Evolutionary conservation across 305 asterid genomes (phyloP).

Genomic region (Coffea humblotiana): DNA sequence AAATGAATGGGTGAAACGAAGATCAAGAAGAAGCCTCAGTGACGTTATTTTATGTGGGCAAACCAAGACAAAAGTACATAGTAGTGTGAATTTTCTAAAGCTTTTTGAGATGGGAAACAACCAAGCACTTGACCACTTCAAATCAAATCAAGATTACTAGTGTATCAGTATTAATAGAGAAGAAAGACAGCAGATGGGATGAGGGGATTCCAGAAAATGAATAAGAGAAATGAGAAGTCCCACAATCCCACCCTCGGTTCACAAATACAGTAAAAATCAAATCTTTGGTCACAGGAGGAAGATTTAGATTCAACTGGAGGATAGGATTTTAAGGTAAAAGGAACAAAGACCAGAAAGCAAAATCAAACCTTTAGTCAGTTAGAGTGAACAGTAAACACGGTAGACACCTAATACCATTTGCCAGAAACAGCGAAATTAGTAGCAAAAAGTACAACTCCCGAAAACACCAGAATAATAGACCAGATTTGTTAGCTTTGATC

Average conservation of each 20-base stretch:
- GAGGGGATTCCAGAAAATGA: slow-evolving; percentile 32
- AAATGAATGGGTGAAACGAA: slow-evolving; percentile 11
- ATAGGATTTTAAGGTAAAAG: slow-evolving; percentile 7
- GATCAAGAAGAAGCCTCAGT: slow-evolving; percentile 31
- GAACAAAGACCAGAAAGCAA: slow-evolving; percentile 29
- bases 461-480: slow-evolving; percentile 6
- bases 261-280: slow-evolving; percentile 9
- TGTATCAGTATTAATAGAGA: slow-evolving; percentile 1
- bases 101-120: slow-evolving; percentile 45
- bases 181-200: slow-evolving; percentile 3
- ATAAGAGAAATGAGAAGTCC: neutral
- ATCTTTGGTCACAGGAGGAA: slow-evolving; percentile 10
- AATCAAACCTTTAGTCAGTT: slow-evolving; percentile 34
- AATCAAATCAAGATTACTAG: slow-evolving; percentile 25
- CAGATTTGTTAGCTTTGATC: slow-evolving; percentile 42
- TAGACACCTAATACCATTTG: neutral
- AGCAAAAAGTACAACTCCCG: neutral
- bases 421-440: slow-evolving; percentile 13
- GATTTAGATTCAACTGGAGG: slow-evolving; percentile 5
- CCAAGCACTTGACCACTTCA: slow-evolving; percentile 33
- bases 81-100: slow-evolving; percentile 22
- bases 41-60: slow-evolving; percentile 88
- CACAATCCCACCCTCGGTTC: neutral
- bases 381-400: slow-evolving; percentile 43
- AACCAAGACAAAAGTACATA: slow-evolving; percentile 37